Percentiles rank a stretch among this genome's conserved stretches.
phyloP scores from a whole-genome alignment of 164 flowering plant species.

The Berberis thunbergii region DNA sequence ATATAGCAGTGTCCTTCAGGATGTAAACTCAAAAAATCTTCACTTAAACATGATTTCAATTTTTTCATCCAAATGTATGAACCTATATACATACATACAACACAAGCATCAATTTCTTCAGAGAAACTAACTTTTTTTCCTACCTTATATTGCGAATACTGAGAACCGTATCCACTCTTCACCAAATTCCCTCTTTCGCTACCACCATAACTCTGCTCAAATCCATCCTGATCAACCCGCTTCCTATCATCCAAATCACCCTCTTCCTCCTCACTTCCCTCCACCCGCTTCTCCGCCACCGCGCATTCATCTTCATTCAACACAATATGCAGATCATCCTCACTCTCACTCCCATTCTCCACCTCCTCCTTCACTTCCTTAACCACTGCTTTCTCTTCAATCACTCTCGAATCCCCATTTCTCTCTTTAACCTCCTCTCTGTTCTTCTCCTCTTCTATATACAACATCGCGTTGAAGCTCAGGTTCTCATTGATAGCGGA shows the following conservation, averaged over 20 bases:
- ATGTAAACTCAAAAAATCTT: too few species aligned
- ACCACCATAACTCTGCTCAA: background rate
- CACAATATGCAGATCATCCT: background rate
- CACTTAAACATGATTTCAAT: too few species aligned
- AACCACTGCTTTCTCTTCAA: background rate
- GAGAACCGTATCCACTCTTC: constrained; percentile 17
- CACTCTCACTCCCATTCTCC: background rate
- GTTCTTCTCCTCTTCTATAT: background rate
- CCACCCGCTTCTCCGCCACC: background rate
- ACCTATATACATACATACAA: background rate
- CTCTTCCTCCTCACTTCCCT: background rate
- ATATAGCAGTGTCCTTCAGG: too few species aligned
- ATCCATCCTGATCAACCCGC: background rate
- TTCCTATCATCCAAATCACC: background rate
- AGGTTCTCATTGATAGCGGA: constrained; percentile 17
- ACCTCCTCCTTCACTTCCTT: constrained; percentile 34
- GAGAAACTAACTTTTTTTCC: background rate
- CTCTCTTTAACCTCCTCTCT: background rate
- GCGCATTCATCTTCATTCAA: background rate
- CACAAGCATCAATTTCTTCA: background rate
- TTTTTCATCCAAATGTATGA: too few species aligned
- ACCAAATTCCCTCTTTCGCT: constrained; percentile 14
- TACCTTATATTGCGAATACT: constrained; percentile 22
- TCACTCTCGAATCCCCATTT: background rate
- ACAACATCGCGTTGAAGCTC: too few species aligned